A percentile compares a stretch with the other conserved stretches of the same genome.
These are phyloP conservation scores for Microcos paniculata DNA, from an alignment of 345 rosid genomes.

Conservation along the genomic window DNA sequence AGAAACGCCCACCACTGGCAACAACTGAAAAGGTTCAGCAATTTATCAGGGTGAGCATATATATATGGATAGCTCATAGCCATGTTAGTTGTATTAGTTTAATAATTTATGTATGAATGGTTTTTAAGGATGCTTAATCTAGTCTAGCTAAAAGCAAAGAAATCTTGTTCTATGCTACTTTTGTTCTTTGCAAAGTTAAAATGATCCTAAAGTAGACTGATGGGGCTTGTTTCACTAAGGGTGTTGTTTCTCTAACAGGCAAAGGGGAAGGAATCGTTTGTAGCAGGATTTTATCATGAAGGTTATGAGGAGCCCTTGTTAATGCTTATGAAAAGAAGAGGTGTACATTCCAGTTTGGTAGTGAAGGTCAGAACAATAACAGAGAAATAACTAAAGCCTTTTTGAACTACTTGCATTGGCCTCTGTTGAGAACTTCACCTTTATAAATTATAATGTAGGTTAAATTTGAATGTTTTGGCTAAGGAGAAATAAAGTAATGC, in stretches of 20 bases:
- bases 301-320: slow-evolving; percentile 91
- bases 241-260: slow-evolving; percentile 55
- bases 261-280: slow-evolving; percentile 80
- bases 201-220: neutral
- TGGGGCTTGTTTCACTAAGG: neutral
- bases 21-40: slow-evolving; percentile 95
- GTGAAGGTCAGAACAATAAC: slow-evolving; percentile 60
- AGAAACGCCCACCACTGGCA: slow-evolving; percentile 96
- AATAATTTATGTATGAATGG: neutral
- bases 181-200: neutral
- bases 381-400: neutral
- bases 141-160: slow-evolving; percentile 1
- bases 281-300: slow-evolving; percentile 93
- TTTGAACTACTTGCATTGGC: neutral
- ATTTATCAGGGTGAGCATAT: slow-evolving; percentile 76
- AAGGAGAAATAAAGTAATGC: neutral
- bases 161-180: neutral
- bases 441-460: neutral
- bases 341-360: slow-evolving; percentile 88
- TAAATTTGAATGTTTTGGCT: neutral
- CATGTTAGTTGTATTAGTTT: neutral
- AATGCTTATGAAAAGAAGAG: slow-evolving; percentile 99
- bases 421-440: neutral
- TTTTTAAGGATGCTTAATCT: neutral
- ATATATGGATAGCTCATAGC: neutral